Evolutionary conservation across 768 basidiomycete genomes (phyloP).

Genomic region (Cyathus striatus): DNA sequence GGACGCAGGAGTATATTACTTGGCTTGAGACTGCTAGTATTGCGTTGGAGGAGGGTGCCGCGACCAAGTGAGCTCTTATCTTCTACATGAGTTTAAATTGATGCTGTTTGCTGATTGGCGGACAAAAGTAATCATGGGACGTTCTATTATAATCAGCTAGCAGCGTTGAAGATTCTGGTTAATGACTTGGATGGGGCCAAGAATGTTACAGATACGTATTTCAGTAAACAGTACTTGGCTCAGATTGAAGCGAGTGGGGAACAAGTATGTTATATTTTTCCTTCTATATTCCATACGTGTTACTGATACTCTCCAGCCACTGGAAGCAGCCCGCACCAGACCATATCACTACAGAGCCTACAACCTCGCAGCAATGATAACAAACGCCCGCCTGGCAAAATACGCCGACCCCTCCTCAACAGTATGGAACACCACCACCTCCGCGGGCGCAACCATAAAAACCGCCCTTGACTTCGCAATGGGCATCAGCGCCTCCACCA

Average conservation of each 20-base stretch:
- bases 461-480: slow-evolving; percentile 56
- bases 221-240: slow-evolving; percentile 38
- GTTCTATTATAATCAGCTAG: slow-evolving; percentile 58
- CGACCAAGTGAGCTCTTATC: slow-evolving; percentile 40
- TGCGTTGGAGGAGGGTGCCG: slow-evolving; percentile 38
- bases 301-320: slow-evolving; percentile 32
- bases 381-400: slow-evolving; percentile 48
- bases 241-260: slow-evolving; percentile 58
- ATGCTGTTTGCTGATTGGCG: not conserved
- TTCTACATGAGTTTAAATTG: not conserved
- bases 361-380: slow-evolving; percentile 69
- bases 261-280: slow-evolving; percentile 29
- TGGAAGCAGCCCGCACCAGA: slow-evolving; percentile 54
- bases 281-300: not conserved
- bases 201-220: slow-evolving; percentile 42
- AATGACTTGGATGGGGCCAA: slow-evolving; percentile 46
- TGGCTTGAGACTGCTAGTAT: slow-evolving; percentile 51
- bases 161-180: slow-evolving; percentile 49
- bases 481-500: slow-evolving; percentile 28
- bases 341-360: slow-evolving; percentile 67
- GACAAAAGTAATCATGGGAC: slow-evolving; percentile 56
- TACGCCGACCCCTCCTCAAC: slow-evolving; percentile 36
- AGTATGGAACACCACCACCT: slow-evolving; percentile 47
- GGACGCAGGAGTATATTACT: slow-evolving; percentile 45
- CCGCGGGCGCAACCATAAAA: slow-evolving; percentile 49